Conservation (phyloP, 2,329 filamentous ascomycete species). For the Colletotrichum musicola region DNA sequence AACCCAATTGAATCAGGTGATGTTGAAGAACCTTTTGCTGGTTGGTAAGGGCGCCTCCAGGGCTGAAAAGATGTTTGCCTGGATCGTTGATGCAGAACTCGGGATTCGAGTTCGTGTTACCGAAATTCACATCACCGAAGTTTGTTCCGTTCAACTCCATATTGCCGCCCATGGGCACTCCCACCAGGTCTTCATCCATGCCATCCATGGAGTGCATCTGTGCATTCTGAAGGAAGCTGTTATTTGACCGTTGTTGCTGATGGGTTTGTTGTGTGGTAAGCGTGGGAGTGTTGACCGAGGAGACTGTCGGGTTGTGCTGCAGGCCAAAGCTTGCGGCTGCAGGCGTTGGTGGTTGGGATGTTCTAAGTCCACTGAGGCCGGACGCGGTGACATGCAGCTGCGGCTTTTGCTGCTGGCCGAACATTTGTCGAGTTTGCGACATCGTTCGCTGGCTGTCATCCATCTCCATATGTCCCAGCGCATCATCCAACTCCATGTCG, state of each 20-base stretch:
- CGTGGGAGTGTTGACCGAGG: constrained; percentile 95
- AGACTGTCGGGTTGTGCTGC: constrained; percentile 95
- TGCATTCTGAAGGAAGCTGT: constrained; percentile 60
- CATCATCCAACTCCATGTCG: constrained; percentile 97
- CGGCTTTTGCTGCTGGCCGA: constrained; percentile 74
- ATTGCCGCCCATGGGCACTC: constrained; percentile 72
- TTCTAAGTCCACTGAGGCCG: constrained; percentile 81
- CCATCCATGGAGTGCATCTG: constrained; percentile 76
- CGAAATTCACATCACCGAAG: constrained; percentile 67
- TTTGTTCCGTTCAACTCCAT: constrained; percentile 67
- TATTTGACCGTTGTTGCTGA: constrained; percentile 55
- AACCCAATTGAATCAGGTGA: constrained; percentile 77
- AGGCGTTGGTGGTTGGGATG: constrained; percentile 88
- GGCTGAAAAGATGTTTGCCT: constrained; percentile 91
- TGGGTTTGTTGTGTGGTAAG: constrained; percentile 81
- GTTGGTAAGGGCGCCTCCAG: constrained; percentile 78
- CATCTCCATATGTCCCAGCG: constrained; percentile 74
- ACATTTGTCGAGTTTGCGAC: constrained; percentile 77
- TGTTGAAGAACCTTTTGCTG: constrained; percentile 74
- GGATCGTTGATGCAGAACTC: constrained; percentile 87
- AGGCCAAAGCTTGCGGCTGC: constrained; percentile 81
- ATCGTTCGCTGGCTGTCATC: constrained; percentile 74
- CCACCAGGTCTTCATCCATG: constrained; percentile 80
- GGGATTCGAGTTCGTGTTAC: constrained; percentile 57
- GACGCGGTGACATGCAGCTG: constrained; percentile 86